Conservation (phyloP, 345 rosid species). For the Eucalyptus melliodora region DNA sequence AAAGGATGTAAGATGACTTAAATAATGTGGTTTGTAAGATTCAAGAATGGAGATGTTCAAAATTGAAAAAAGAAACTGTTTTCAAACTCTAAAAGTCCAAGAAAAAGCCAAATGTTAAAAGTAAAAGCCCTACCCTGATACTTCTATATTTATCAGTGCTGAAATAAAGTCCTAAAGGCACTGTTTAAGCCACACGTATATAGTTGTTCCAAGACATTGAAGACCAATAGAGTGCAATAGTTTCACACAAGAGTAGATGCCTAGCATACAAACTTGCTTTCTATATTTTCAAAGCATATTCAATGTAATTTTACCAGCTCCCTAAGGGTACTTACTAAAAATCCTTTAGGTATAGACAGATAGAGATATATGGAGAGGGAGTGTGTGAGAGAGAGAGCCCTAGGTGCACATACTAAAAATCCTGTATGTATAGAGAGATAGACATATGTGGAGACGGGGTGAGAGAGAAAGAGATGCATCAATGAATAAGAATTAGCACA, state of each 20-base stretch:
- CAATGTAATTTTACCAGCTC: not conserved
- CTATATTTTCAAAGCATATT: not conserved
- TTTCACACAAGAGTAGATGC: not conserved
- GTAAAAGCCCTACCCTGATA: not conserved
- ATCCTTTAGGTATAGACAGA: not conserved
- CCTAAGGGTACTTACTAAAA: not conserved
- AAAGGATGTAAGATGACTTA: too few species aligned
- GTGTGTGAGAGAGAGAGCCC: not conserved
- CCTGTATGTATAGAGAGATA: not conserved
- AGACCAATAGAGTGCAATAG: not conserved
- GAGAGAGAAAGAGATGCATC: not conserved
- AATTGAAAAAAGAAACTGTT: not conserved
- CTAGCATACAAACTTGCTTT: not conserved
- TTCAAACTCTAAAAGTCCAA: not conserved
- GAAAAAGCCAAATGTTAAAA: not conserved
- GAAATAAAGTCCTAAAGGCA: not conserved
- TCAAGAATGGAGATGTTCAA: not conserved
- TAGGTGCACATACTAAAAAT: not conserved
- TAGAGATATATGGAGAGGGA: not conserved
- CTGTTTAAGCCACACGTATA: not conserved
- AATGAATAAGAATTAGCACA: not conserved
- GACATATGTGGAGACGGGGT: not conserved
- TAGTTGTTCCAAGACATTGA: not conserved
- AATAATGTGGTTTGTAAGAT: too few species aligned
- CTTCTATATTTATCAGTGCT: not conserved